Percentiles rank a stretch among this genome's conserved stretches.
These are phyloP conservation scores for Verbascum thapsus DNA, from an alignment of 257 asterid species.

Conservation along the genomic window DNA sequence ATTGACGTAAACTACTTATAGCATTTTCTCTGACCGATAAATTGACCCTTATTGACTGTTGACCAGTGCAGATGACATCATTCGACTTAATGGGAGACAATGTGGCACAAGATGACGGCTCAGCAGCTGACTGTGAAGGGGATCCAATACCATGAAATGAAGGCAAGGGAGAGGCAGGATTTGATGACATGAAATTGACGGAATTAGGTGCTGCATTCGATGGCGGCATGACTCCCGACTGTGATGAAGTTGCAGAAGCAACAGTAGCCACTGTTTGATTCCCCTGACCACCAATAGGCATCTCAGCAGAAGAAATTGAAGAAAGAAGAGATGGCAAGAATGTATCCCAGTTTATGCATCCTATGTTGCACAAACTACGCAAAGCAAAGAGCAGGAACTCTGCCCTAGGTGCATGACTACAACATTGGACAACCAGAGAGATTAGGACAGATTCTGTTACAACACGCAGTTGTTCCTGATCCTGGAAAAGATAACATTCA, in stretches of 20 bases:
- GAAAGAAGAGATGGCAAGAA: constrained; percentile 91
- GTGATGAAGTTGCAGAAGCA: constrained; percentile 66
- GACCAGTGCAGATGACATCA: constrained; percentile 55
- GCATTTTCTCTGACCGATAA: constrained; percentile 60
- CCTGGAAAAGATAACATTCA: constrained; percentile 50
- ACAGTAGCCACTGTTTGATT: constrained; percentile 54
- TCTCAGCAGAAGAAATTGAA: constrained; percentile 79
- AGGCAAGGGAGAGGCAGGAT: constrained; percentile 88
- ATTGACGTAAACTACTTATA: constrained; percentile 76
- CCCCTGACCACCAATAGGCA: constrained; percentile 65
- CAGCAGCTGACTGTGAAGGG: constrained; percentile 78
- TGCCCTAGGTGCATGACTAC: constrained; percentile 91
- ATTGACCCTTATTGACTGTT: constrained; percentile 55
- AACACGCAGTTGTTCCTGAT: constrained; percentile 78
- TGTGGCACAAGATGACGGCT: constrained; percentile 63
- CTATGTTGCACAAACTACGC: constrained; percentile 69
- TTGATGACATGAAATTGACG: constrained; percentile 68
- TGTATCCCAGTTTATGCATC: constrained; percentile 86
- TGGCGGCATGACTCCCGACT: constrained; percentile 64
- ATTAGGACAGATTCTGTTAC: constrained; percentile 81
- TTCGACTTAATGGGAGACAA: constrained; percentile 74
- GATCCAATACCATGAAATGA: constrained; percentile 87
- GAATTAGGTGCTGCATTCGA: constrained; percentile 52
- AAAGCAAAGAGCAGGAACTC: constrained; percentile 89
- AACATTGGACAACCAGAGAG: constrained; percentile 81